phyloP scores from a whole-genome alignment of 2,329 filamentous ascomycete species.

The Aspergillus niger region DNA sequence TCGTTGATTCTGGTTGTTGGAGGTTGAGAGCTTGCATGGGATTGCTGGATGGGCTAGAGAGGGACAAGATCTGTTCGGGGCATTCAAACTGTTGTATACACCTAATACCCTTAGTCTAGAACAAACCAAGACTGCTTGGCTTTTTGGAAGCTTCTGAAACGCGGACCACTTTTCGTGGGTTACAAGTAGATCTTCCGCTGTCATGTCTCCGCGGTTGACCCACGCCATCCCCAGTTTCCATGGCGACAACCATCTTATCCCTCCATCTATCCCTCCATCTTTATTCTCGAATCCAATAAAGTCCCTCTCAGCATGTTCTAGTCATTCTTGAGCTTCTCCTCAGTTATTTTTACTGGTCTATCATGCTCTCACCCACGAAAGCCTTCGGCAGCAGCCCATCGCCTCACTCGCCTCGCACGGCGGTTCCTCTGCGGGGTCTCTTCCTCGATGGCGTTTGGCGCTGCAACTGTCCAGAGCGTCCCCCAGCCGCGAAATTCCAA shows the following conservation, averaged over 20 bases:
- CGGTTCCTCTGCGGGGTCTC: conserved; percentile 37
- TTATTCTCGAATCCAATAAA: no score
- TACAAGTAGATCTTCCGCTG: conserved; percentile 25
- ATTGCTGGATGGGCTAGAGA: conserved; percentile 7
- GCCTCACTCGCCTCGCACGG: conserved; percentile 23
- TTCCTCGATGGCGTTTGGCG: conserved; percentile 51
- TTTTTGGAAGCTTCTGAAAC: not conserved
- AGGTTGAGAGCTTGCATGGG: conserved; percentile 6
- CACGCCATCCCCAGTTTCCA: conserved; percentile 23
- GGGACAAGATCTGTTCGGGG: conserved; percentile 1
- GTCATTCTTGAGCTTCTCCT: no score
- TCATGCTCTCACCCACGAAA: conserved; percentile 24
- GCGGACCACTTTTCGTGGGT: conserved; percentile 2
- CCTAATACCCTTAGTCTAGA: not conserved
- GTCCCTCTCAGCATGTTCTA: no score
- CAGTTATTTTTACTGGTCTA: no score
- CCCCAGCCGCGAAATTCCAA: conserved; percentile 57
- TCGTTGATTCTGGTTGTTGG: conserved; percentile 3
- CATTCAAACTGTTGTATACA: not conserved
- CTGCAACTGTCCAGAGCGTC: conserved; percentile 58
- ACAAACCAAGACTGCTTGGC: conserved; percentile 1
- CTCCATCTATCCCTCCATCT: not conserved
- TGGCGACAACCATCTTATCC: conserved; percentile 17
- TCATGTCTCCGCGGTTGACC: not conserved
- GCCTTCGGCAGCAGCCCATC: conserved; percentile 2